Evolutionary conservation across 2,329 filamentous ascomycete species (phyloP), one percentile per base, ranked within the genome.

Genomic region (Colletotrichum sublineola): DNA sequence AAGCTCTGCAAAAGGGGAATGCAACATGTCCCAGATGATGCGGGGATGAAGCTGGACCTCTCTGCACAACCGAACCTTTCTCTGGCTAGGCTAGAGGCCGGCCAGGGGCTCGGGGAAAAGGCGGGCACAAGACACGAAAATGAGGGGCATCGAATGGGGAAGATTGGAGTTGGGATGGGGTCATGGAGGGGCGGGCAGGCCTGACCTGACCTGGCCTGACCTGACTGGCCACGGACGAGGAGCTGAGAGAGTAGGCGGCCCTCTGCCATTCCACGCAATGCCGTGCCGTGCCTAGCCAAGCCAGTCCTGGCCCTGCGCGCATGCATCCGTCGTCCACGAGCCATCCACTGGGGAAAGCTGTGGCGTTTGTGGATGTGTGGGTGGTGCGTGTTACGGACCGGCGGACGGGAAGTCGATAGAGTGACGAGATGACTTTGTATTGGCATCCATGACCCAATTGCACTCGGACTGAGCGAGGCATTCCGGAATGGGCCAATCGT

Each of bases 101-200:
- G 40, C 67, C 58, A 72, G 65, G 62, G 69, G 58, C 69, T 4
- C 69, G 69, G 69, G 57, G 57, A 60, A 63, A 68, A 69, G 68
- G 69, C 70, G 70, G 70, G 67, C 70, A 73, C 57, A 62, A 24
- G 68, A 67, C 38, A 56, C 29, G 55, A 71, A 68, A 72, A 64
- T 65, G 69, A 73, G 70, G 70, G 70, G 70, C 66, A 72, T 42
- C 58, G 60, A 31, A 65, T 42, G 66, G 66, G 58, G 65, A 36
- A 53, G 24, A 42, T 56, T 64, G 67, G 67, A 67, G 67, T 53
- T 53, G 62, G 36, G 44, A 70, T 56, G 62, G 68, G 63, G 68
- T 67, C 56, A 64, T 72, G 60, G 69, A 69, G 60, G 58, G 69
- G 57, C 57, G 65, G 40, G 44, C 53, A 56, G 60, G 40, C 42